Conservation (phyloP, 257 asterid species). For the Coffea canephora region DNA sequence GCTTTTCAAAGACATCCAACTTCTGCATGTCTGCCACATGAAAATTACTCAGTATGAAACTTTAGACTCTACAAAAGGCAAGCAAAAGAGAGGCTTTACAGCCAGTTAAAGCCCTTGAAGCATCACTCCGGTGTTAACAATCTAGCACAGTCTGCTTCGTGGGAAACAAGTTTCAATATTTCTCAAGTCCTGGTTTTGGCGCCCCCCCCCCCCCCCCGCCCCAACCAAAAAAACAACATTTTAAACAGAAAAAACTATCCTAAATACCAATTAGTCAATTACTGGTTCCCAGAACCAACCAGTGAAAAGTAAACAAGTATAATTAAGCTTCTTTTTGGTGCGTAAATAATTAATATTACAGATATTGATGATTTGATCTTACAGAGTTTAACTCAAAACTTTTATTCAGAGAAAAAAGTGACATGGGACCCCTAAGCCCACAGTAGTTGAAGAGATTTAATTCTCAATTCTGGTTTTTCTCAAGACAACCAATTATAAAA, state of each 20-base stretch:
- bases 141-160: neutral
- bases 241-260: neutral
- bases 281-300: neutral
- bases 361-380: neutral
- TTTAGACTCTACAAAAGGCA: neutral
- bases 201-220: no score
- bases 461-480: neutral
- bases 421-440: no score
- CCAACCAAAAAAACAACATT: neutral
- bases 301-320: neutral
- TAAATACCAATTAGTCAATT: neutral
- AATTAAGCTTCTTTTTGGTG: neutral
- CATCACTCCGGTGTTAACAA: neutral
- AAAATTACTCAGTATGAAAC: conserved; percentile 12
- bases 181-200: neutral
- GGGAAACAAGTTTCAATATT: neutral
- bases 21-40: conserved; percentile 36
- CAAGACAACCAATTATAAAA: neutral
- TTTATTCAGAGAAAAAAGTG: no score
- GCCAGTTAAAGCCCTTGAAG: neutral
- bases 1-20: conserved; percentile 55
- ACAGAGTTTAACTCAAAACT: neutral
- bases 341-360: neutral
- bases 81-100: neutral
- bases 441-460: no score